Evolutionary conservation across 768 basidiomycete genomes (phyloP).

Genomic region (Baorangia bicolor): DNA sequence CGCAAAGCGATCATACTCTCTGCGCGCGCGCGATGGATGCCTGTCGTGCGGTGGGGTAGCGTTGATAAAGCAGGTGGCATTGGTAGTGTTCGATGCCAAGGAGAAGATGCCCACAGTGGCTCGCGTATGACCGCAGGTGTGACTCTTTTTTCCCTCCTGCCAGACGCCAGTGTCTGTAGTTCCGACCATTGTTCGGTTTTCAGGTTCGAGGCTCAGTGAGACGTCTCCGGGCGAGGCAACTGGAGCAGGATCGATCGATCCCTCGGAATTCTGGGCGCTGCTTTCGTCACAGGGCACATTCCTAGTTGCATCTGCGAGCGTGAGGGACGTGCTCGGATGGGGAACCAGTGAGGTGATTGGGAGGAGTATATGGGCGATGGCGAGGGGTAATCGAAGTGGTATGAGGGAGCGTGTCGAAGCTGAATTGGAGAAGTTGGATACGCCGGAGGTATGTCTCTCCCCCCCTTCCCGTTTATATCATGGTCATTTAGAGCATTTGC

Average conservation of each 20-base stretch:
- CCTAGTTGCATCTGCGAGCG: conserved; percentile 48
- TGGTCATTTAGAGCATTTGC: background rate
- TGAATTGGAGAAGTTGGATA: conserved; percentile 24
- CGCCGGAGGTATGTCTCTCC: conserved; percentile 15
- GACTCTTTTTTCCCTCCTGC: background rate
- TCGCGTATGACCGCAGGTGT: conserved; percentile 24
- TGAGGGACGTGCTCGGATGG: conserved; percentile 69
- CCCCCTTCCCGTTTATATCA: background rate
- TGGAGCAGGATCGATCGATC: background rate
- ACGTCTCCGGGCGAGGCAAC: background rate
- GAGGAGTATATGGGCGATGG: conserved; percentile 39
- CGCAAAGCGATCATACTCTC: conserved; percentile 92
- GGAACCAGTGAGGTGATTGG: conserved; percentile 53
- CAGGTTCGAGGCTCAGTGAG: conserved; percentile 8
- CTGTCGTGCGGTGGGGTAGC: conserved; percentile 57
- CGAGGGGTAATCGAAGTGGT: conserved; percentile 24
- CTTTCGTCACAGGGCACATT: conserved; percentile 47
- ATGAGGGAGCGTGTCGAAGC: conserved; percentile 26
- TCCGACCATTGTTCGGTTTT: background rate
- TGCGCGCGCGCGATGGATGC: conserved; percentile 72
- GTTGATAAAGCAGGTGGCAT: conserved; percentile 49
- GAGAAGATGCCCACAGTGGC: background rate
- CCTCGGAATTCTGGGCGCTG: conserved; percentile 53
- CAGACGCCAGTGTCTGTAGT: background rate
- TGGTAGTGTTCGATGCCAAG: background rate